A percentile compares a stretch with the other conserved stretches of the same genome.
These are phyloP conservation scores for Tuber indicum DNA, from an alignment of 495 filamentous ascomycete genomes.

Conservation along the genomic window DNA sequence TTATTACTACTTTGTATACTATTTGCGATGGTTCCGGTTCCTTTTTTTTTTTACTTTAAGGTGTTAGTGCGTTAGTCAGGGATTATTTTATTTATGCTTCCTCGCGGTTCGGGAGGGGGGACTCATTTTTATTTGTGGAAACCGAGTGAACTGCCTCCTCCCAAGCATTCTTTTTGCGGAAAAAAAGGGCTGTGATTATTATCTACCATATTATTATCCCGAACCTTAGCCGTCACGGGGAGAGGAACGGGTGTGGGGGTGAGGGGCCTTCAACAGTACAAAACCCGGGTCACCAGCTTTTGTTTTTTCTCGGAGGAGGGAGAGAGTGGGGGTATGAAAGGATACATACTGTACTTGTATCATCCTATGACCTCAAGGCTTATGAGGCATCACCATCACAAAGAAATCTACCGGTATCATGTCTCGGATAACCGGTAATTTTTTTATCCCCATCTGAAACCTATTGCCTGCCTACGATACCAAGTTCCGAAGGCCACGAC, in stretches of 20 bases:
- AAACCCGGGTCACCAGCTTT: neutral
- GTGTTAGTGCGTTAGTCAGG: neutral
- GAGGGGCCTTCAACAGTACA: neutral
- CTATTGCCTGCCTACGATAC: neutral
- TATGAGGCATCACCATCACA: neutral
- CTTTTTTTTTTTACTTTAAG: neutral
- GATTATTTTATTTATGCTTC: neutral
- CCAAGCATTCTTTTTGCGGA: neutral
- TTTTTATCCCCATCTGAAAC: neutral
- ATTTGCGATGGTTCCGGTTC: neutral
- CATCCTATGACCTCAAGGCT: neutral
- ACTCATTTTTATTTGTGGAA: neutral
- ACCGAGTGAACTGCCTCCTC: neutral
- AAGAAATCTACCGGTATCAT: neutral
- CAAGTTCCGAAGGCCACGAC: neutral
- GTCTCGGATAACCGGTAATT: neutral
- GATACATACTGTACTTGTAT: neutral
- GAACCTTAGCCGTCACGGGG: neutral
- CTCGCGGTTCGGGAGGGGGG: neutral
- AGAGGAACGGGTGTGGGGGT: neutral
- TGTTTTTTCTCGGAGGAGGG: neutral
- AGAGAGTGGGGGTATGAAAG: neutral
- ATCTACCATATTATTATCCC: neutral
- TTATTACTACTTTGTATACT: neutral
- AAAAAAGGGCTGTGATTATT: neutral